Evolutionary conservation across 768 basidiomycete species (phyloP).

Genomic region (Phaeotremella skinneri): DNA sequence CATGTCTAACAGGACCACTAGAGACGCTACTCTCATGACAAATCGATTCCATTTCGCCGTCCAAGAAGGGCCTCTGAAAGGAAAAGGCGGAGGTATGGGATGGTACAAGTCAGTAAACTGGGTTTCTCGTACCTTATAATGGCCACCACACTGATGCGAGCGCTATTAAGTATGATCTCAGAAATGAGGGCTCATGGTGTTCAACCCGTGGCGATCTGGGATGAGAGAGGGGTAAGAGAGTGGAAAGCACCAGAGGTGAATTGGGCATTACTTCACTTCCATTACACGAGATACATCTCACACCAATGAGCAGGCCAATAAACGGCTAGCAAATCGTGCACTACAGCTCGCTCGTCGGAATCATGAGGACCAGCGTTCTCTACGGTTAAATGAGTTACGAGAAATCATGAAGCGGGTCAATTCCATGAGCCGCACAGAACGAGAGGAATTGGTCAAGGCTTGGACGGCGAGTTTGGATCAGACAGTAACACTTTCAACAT

Average conservation of each 20-base stretch:
- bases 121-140: background rate
- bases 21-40: conserved; percentile 48
- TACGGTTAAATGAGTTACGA: conserved; percentile 21
- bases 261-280: background rate
- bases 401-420: conserved; percentile 18
- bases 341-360: conserved; percentile 26
- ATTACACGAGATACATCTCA: background rate
- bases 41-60: conserved; percentile 47
- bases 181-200: conserved; percentile 39
- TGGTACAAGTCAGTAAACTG: conserved; percentile 52
- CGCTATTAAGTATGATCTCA: conserved; percentile 35
- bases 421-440: conserved; percentile 17
- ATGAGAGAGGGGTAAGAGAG: conserved; percentile 40
- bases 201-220: conserved; percentile 47
- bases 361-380: conserved; percentile 36
- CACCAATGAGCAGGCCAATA: conserved; percentile 19
- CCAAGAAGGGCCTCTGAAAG: conserved; percentile 32
- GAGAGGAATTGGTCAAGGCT: conserved; percentile 18
- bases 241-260: conserved; percentile 49
- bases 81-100: conserved; percentile 43
- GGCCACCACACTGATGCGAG: background rate
- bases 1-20: too few relatives aligned
- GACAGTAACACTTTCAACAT: too few relatives aligned
- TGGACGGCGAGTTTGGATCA: conserved; percentile 16
- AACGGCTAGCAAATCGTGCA: conserved; percentile 24